Base-by-base conservation (phyloP, 1,284 basidiomycete species). In the Irpex lacteus region DNA sequence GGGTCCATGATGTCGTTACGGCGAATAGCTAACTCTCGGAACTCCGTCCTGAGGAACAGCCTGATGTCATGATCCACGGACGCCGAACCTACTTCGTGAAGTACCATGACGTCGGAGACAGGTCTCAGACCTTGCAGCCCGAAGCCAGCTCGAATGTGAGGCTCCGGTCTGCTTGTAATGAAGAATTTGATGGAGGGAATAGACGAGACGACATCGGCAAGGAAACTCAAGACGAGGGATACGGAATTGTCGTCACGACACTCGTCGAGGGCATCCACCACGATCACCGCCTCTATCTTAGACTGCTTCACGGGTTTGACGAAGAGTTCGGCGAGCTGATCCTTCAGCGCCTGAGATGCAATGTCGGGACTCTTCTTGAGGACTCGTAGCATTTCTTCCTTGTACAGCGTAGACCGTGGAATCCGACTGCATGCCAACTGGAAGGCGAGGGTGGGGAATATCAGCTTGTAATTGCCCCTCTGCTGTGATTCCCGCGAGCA, bases 261-360 rank as follows among this genome's bases (percentile, higher is more conserved):
- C 63, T 74, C 73, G 62, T 75, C 73, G 5, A 71, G 60, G 7
- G 67, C 70, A 63, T 72, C 70, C 18, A 71, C 65, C n/a, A 71
- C 53, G 36, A 72, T 50, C 19, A 69, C 56, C 44, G 65, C 56
- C 18, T 49, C 38, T 4, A 44, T 61, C 32, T 34, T 34, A 34
- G 32, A 34, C 32, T 34, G 32, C 15, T 57, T 59, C 55, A 65
- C 15, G 7, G 65, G 67, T n/a, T 38, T 19, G 37, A 60, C n/a
- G 15, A 70, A 58, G 11, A 70, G 65, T 26, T 62, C 32, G 19
- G 11, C 11, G 55, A 57, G 21, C 26, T 57, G 55, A 36, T 38
- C 8, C 32, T n/a, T 11, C 4, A 26, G 32, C 15, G n/a, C 7
- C 9, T n/a, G 13, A 34, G 18, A 15, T 9, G 37, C 11, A 26